Evolutionary conservation across 495 filamentous ascomycete species (phyloP), one percentile per base, ranked within the genome.

Genomic region (Penicillium manginii): DNA sequence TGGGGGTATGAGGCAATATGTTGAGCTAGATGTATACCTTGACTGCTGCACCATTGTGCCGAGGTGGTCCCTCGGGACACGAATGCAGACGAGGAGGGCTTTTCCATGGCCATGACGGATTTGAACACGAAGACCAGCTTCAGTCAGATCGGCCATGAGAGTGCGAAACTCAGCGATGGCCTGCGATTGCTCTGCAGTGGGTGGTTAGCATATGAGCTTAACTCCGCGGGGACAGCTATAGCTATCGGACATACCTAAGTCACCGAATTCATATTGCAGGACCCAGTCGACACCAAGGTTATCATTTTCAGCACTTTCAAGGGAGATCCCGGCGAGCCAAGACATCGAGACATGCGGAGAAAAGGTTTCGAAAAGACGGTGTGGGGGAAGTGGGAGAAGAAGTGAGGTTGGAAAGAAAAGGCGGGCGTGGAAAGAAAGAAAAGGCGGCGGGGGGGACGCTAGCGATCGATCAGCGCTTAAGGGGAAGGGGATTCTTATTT

Each of bases 21-120:
- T 14, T 43, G 23, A 9, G 8, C 54, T 47, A 17, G 21, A 21
- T 14, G 18, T 29, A 40, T 64, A 86, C 85, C 85, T 78, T 15
- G 86, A 88, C 46, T 86, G 80, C 57, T 91, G 88, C 50, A 90
- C 79, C 60, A 89, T 65, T 18, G 69, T 72, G 26, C 74, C 76
- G 2, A 80, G 57, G 11, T 73, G 68, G 15, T 73, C 71, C n/a
- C 74, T 62, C 12, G 76, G 75, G 7, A 93, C 84, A 62, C 87
- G 87, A 63, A 90, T 79, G 72, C 93, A 97, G 40, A 98, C 79
- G 43, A 98, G 74, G 14, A 97, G 73, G 3, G 91, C 90, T 40
- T 83, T 77, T 2, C 86, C 84, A 58, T 88, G 83, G 35, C 93
- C 93, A 62, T 86, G 86, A 55, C 94, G 87, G 21, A 96, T 92